Evolutionary conservation across 2,329 filamentous ascomycete species (phyloP).

Genomic region (Diplocarpon mali): DNA sequence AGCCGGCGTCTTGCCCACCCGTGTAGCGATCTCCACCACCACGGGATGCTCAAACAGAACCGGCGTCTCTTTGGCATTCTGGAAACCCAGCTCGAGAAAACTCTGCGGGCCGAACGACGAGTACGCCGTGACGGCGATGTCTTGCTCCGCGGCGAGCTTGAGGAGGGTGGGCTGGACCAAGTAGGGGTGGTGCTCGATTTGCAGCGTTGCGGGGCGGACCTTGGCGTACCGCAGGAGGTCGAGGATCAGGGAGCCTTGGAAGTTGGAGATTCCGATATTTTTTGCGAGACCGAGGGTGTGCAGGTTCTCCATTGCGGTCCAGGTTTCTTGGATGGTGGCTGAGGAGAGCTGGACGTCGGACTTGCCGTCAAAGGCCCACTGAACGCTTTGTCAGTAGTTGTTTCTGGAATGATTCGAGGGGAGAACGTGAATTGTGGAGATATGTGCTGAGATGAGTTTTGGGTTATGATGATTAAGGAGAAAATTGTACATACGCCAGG

Average conservation of each 20-base stretch:
- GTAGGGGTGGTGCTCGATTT: conserved; percentile 88
- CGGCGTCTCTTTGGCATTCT: conserved; percentile 51
- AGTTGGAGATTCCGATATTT: conserved; percentile 76
- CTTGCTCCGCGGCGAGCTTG: conserved; percentile 55
- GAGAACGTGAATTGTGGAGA: no score
- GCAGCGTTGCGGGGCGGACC: conserved; percentile 64
- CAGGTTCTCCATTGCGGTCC: conserved; percentile 67
- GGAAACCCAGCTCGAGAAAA: conserved; percentile 68
- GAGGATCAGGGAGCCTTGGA: conserved; percentile 66
- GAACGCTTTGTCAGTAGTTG: no score
- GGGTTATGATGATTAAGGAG: no score
- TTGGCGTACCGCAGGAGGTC: conserved; percentile 70
- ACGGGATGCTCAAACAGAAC: conserved; percentile 60
- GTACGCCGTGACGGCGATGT: conserved; percentile 70
- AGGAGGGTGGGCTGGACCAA: conserved; percentile 65
- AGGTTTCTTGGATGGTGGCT: conserved; percentile 70
- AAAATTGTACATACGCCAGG: conserved; percentile 37
- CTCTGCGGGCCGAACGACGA: conserved; percentile 71
- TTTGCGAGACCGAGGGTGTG: conserved; percentile 57
- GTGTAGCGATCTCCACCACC: conserved; percentile 54
- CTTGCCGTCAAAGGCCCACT: conserved; percentile 55
- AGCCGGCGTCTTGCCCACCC: conserved; percentile 61
- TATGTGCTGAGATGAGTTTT: no score
- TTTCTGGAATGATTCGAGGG: no score
- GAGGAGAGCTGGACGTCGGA: conserved; percentile 52